Evolutionary conservation across 805 yeast genomes (phyloP), one percentile per base, ranked within the genome.

Genomic region (Wickerhamomyces subpelliculosus): DNA sequence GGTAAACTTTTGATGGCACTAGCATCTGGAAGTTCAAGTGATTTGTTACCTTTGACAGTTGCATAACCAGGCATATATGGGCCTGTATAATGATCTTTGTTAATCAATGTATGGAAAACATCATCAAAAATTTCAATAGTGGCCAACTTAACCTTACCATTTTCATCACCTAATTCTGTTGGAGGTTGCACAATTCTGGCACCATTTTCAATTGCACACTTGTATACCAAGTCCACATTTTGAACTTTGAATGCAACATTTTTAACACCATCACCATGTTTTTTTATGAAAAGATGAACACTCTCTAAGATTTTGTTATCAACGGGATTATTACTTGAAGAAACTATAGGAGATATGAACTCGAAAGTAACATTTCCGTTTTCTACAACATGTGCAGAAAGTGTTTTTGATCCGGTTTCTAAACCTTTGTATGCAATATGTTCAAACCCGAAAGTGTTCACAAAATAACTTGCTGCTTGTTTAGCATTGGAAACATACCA

Each of bases 191-290:
- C 45, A 0, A 65, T 43, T 23, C 50, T 51, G 1, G 82, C 89
- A 1, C 89, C 89, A 14, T 62, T 62, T 3, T 45, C 33, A 3
- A 74, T 46, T 0, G 90, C 84, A 27, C 59, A 58, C 1, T 55
- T 43, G 43, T 56, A 80, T 3, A 72, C 65, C 1, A 45, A 45
- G 4, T 62, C 68, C 11, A 75, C 75, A 47, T 79, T 64, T 5
- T 58, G 62, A 0, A 84, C 90, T n/a, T 52, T 53, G 48, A 85
- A 80, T 0, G 86, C 73, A 10, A 86, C 75, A 51, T 86, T 93
- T 55, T 75, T 75, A n/a, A 85, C 85, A 5, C 86, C 84, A 52
- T 84, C 89, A 1, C 94, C 90, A 56, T 86, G 95, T 5, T 48
- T 55, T 6, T 55, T 49, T 8, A 78, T 58, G 46, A 73, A 78